These are phyloP conservation scores for Meira nashicola DNA, from an alignment of 1,284 basidiomycete species.

Conservation along the genomic window DNA sequence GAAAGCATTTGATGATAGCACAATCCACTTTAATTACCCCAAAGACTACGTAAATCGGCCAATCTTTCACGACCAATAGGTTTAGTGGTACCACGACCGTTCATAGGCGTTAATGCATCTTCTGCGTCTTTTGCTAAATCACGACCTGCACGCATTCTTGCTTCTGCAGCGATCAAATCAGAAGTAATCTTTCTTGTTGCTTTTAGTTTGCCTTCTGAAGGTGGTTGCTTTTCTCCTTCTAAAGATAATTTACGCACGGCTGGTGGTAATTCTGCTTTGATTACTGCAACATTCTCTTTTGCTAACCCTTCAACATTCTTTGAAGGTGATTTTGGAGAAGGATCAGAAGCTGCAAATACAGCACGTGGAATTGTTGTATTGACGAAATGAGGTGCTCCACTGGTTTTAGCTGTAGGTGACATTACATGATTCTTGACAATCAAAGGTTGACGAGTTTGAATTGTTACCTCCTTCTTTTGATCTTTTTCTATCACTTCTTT, in stretches of 20 bases:
- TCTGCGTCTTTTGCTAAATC: constrained; percentile 18
- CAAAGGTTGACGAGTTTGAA: constrained; percentile 10
- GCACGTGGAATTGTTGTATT: constrained; percentile 28
- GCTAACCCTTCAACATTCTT: background rate
- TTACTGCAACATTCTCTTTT: background rate
- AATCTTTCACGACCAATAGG: constrained; percentile 24
- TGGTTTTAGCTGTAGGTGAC: constrained; percentile 21
- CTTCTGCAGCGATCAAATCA: constrained; percentile 13
- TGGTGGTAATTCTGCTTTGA: background rate
- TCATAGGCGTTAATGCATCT: constrained; percentile 24
- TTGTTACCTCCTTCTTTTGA: constrained; percentile 7
- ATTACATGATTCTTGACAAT: constrained; percentile 19
- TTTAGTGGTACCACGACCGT: constrained; percentile 17
- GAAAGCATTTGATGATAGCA: no score
- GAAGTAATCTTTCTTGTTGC: constrained; percentile 15
- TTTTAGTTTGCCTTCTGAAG: constrained; percentile 6
- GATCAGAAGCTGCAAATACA: constrained; percentile 21
- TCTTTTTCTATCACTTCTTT: constrained; percentile 13
- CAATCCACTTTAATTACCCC: constrained; percentile 22
- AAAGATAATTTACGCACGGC: no score
- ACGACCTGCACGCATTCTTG: constrained; percentile 1
- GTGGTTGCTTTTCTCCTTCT: background rate
- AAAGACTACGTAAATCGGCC: constrained; percentile 33
- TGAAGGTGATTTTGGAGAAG: background rate
- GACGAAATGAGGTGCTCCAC: constrained; percentile 27